Evolutionary conservation across 169 alveolate genomes (phyloP).

Genomic region (Plasmodium ovale): DNA sequence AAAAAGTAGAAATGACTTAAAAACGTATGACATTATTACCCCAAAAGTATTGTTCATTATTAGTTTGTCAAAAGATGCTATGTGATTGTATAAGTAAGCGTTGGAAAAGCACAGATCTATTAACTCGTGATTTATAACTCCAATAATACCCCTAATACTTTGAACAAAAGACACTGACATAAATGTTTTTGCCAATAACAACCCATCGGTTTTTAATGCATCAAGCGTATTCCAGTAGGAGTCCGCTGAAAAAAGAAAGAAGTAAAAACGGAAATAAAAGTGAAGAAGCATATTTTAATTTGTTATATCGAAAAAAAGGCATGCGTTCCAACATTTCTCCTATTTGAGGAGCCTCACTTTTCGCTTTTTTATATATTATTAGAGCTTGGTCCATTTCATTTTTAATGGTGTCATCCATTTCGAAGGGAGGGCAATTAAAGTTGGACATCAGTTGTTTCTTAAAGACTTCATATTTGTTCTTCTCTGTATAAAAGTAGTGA

Average conservation of each 20-base stretch:
- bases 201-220: constrained; percentile 55
- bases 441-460: constrained; percentile 23
- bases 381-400: constrained; percentile 75
- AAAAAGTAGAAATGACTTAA: constrained; percentile 40
- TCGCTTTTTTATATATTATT: constrained; percentile 43
- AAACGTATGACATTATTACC: constrained; percentile 47
- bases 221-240: constrained; percentile 53
- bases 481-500: constrained; percentile 21
- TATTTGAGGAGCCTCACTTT: constrained; percentile 30
- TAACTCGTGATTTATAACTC: constrained; percentile 41
- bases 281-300: neutral
- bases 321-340: neutral
- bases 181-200: constrained; percentile 61
- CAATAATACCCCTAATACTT: constrained; percentile 72
- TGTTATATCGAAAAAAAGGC: neutral
- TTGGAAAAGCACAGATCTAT: constrained; percentile 61
- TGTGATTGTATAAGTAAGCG: constrained; percentile 35
- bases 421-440: constrained; percentile 41
- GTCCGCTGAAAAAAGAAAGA: constrained; percentile 14
- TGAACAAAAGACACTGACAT: constrained; percentile 59
- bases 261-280: neutral
- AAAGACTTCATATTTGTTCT: constrained; percentile 38
- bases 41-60: constrained; percentile 66
- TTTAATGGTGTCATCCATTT: constrained; percentile 25
- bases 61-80: constrained; percentile 63